Percentiles rank a stretch among this genome's conserved stretches.
These are phyloP conservation scores for Lachancea dasiensis DNA, from an alignment of 805 yeast genomes.

Conservation along the genomic window DNA sequence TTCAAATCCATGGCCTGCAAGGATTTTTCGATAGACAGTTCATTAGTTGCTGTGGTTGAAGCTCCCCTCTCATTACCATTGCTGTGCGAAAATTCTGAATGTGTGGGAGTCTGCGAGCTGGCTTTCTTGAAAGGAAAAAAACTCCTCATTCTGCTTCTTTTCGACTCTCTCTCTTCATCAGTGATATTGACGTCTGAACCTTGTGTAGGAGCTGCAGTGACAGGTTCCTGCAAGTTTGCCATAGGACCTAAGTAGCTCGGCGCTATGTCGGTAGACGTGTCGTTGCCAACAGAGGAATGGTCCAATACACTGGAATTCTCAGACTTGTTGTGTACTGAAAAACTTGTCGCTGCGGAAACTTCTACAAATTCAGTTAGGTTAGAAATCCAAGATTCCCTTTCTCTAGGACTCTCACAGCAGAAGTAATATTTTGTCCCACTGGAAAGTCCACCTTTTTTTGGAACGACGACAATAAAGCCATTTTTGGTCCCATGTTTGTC, in stretches of 20 bases:
- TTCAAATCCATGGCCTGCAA: conserved; percentile 30
- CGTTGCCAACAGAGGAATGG: conserved; percentile 7
- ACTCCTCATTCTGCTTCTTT: conserved; percentile 48
- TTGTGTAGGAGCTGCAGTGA: conserved; percentile 10
- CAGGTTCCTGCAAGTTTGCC: conserved; percentile 10
- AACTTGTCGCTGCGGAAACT: conserved; percentile 6
- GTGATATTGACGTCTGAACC: conserved; percentile 9
- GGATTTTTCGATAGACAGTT: conserved; percentile 25
- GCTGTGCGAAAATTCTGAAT: not conserved
- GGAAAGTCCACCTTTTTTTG: conserved; percentile 35
- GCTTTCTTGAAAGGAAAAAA: conserved; percentile 51
- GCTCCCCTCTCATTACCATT: not conserved
- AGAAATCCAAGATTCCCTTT: conserved; percentile 68
- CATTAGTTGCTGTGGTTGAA: conserved; percentile 10
- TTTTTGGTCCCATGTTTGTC: conserved; percentile 33
- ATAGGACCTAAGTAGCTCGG: conserved; percentile 11
- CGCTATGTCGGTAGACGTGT: conserved; percentile 3
- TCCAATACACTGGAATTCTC: conserved; percentile 7
- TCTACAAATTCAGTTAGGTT: conserved; percentile 34
- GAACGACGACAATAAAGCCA: conserved; percentile 36
- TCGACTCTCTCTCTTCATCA: conserved; percentile 35
- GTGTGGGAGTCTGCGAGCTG: conserved; percentile 9
- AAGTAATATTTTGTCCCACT: conserved; percentile 50
- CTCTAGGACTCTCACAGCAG: conserved; percentile 74
- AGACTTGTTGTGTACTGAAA: conserved; percentile 8